Evolutionary conservation across 2,329 filamentous ascomycete species (phyloP).

Genomic region (Phaeosphaeriaceae sp.): DNA sequence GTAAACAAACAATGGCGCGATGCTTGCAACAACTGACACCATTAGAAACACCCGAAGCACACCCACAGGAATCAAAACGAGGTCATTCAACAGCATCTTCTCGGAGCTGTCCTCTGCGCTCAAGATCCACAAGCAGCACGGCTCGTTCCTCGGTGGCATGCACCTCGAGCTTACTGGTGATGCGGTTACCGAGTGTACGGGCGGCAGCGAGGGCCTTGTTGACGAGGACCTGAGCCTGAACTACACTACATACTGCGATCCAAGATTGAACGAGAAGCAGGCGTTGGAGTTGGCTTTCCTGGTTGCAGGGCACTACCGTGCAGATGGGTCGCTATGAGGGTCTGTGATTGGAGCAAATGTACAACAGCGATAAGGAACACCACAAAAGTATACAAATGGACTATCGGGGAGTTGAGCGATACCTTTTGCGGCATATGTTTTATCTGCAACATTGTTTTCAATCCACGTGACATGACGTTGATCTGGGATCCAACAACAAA

Average conservation of each 20-base stretch:
- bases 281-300: constrained; percentile 93
- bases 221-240: constrained; percentile 89
- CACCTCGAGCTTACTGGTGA: constrained; percentile 96
- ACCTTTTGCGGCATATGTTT: neutral
- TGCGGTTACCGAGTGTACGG: constrained; percentile 93
- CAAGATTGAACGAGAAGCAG: constrained; percentile 95
- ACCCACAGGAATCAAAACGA: constrained; percentile 83
- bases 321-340: constrained; percentile 42
- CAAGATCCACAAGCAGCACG: constrained; percentile 80
- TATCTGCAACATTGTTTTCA: neutral
- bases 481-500: constrained; percentile 4
- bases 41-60: constrained; percentile 68
- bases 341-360: neutral
- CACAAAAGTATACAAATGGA: constrained; percentile 1
- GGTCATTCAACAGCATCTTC: constrained; percentile 89
- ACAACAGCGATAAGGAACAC: constrained; percentile 1
- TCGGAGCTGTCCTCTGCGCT: constrained; percentile 84
- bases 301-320: constrained; percentile 80
- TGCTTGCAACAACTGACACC: constrained; percentile 11
- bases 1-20: constrained; percentile 8
- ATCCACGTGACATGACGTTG: constrained; percentile 7
- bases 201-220: constrained; percentile 83
- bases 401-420: neutral
- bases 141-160: constrained; percentile 89
- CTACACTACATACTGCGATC: constrained; percentile 97